Percentiles rank a stretch among this genome's conserved stretches.
Conservation (phyloP, 805 yeast species). For the Ogataea philodendri region DNA sequence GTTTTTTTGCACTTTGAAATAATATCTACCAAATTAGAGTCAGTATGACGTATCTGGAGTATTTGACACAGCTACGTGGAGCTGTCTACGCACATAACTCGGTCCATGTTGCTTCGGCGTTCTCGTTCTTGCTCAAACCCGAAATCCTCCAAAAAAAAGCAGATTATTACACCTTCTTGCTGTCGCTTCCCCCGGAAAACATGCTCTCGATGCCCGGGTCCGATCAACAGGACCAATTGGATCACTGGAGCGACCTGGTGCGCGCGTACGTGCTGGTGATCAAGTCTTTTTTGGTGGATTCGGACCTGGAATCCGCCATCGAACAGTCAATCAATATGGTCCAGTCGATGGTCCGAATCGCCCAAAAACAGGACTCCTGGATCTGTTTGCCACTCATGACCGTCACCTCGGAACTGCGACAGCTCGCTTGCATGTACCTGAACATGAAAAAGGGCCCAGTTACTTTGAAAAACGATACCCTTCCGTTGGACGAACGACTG, state of each 20-base stretch:
- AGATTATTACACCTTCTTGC: slow-evolving; percentile 15
- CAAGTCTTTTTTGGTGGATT: slow-evolving; percentile 21
- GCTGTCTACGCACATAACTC: slow-evolving; percentile 18
- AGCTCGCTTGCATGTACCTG: slow-evolving; percentile 19
- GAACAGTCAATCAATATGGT: slow-evolving; percentile 18
- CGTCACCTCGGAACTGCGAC: slow-evolving; percentile 20
- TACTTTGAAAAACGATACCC: slow-evolving; percentile 12
- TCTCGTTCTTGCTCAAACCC: slow-evolving; percentile 20
- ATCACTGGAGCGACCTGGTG: slow-evolving; percentile 12
- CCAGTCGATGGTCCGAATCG: slow-evolving; percentile 15
- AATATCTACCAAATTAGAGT: no score
- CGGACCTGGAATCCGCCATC: slow-evolving; percentile 20
- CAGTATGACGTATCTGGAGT: slow-evolving; percentile 19
- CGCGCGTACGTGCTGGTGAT: slow-evolving; percentile 16
- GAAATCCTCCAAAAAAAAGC: slow-evolving; percentile 19
- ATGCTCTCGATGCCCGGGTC: slow-evolving; percentile 14
- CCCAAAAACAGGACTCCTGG: slow-evolving; percentile 22
- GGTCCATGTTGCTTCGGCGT: slow-evolving; percentile 7
- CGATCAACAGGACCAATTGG: slow-evolving; percentile 10
- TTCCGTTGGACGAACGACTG: slow-evolving; percentile 27
- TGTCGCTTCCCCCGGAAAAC: slow-evolving; percentile 17
- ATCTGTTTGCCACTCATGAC: slow-evolving; percentile 21
- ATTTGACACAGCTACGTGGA: slow-evolving; percentile 11
- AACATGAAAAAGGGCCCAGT: slow-evolving; percentile 10
- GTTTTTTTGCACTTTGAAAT: no score